Base-by-base conservation (phyloP, 345 rosid species). In the Rhodamnia rubescens region DNA sequence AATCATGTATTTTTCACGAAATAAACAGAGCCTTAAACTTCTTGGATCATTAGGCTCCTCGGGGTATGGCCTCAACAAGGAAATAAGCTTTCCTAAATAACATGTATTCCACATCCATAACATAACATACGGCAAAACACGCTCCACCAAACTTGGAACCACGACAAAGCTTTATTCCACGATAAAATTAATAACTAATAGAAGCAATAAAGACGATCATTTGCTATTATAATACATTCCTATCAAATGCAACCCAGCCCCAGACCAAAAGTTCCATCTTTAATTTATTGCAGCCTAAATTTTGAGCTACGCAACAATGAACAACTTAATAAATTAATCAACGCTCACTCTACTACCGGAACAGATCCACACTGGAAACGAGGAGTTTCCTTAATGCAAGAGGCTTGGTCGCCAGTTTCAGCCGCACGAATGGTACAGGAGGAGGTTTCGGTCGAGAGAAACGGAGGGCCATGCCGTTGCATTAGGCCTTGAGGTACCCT, bases 401-500 rank as follows among this genome's bases (percentile, higher is more conserved):
- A 36, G 36, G 74, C 83, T 90, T 90, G 86, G 59, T 61, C 55
- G 2, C 47, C 47, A 18, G 78, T 69, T 69, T 26, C 83, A 50
- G 83, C 10, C 2, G 83, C 29, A 36, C 7, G 8, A 36, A 69
- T 16, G 78, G 78, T 69, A 32, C 18, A 9, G 78, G 47, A 32
- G 26, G 32, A 32, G 47, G 78, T 24, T 69, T 69, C 78, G 2
- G 78, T 32, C 47, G 13, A 69, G 26, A 69, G 44, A 69, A 69
- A 18, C 47, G 3, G 7, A 69, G 78, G 78, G 78, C 78, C 44
- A 18, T 24, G 20, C 18, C 47, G 5, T 44, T 22, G 7, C 24
- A 0, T 36, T 51, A 82, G 42, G 92, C 91, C 83, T 84, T 86
- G 85, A 94, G 91, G 90, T 89, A 94, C 16, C 97, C 96, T 85